phyloP scores from a whole-genome alignment of 495 filamentous ascomycete species.

The Cairneyella variabilis region DNA sequence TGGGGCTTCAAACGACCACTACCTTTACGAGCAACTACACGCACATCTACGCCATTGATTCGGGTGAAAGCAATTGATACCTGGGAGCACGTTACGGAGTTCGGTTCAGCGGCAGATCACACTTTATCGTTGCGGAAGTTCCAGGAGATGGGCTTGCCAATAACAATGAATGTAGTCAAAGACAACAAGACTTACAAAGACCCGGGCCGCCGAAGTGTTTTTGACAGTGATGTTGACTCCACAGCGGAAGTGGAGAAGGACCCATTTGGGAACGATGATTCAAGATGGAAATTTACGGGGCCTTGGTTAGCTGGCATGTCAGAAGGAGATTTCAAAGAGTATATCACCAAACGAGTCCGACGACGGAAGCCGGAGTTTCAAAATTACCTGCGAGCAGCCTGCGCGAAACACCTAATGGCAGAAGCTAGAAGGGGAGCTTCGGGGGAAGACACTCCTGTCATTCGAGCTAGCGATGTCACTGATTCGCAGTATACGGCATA shows the following conservation, averaged over 20 bases:
- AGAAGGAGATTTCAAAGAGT: constrained; percentile 65
- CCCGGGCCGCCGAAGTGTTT: constrained; percentile 40
- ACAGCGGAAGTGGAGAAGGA: constrained; percentile 36
- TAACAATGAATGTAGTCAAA: constrained; percentile 38
- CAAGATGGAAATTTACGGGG: constrained; percentile 70
- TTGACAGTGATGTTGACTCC: constrained; percentile 52
- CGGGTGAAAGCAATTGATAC: constrained; percentile 75
- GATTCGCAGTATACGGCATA: constrained; percentile 58
- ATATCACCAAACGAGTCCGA: constrained; percentile 58
- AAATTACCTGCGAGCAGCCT: constrained; percentile 48
- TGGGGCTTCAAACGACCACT: constrained; percentile 93
- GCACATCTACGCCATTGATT: constrained; percentile 65
- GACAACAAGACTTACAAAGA: neutral
- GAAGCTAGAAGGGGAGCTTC: constrained; percentile 36
- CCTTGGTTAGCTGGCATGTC: constrained; percentile 80
- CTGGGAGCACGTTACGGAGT: constrained; percentile 88
- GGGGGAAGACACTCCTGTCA: constrained; percentile 16
- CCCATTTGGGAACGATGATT: constrained; percentile 24
- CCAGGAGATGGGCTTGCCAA: constrained; percentile 70
- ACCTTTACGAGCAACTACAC: constrained; percentile 69
- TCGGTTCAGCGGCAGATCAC: constrained; percentile 78
- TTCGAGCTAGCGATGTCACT: constrained; percentile 41
- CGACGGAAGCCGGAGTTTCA: constrained; percentile 57
- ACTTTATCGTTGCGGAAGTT: constrained; percentile 79
- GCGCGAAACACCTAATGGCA: constrained; percentile 41